A percentile compares a stretch with the other conserved stretches of the same genome.
Evolutionary conservation across 2,329 filamentous ascomycete species (phyloP).

Genomic region (Macrophomina pseudophaseolina): DNA sequence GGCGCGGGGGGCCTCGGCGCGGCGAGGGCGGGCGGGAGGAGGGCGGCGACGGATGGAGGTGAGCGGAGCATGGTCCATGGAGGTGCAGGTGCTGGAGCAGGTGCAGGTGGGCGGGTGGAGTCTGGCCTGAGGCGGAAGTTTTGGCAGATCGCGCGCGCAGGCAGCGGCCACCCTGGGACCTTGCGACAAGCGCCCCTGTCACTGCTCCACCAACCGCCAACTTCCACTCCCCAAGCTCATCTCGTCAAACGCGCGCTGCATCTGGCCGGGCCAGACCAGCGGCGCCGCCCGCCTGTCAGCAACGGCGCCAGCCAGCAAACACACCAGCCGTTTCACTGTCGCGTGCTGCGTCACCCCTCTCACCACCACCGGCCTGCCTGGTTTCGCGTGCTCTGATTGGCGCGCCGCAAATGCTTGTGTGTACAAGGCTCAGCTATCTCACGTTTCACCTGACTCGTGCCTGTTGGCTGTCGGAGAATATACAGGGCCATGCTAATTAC

Average conservation of each 20-base stretch:
- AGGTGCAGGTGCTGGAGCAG: neutral
- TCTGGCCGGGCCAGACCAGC: neutral
- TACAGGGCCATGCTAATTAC: constrained; percentile 1
- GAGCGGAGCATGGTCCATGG: neutral
- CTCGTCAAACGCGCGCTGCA: neutral
- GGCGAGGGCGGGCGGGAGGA: neutral
- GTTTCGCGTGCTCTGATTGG: constrained; percentile 6
- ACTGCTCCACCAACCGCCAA: neutral
- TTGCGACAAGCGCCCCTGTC: constrained; percentile 1
- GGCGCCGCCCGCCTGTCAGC: neutral
- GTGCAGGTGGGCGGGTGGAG: neutral
- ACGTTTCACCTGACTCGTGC: constrained; percentile 17
- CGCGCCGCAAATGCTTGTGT: constrained; percentile 17
- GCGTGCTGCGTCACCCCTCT: constrained; percentile 6
- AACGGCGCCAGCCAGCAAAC: constrained; percentile 31
- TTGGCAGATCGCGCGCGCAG: constrained; percentile 11
- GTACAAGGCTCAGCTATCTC: constrained; percentile 1
- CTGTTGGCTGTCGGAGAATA: constrained; percentile 2
- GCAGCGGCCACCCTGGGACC: constrained; percentile 2
- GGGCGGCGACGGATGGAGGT: neutral
- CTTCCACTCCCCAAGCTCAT: constrained; percentile 2
- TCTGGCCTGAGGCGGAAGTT: neutral
- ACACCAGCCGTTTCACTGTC: constrained; percentile 23
- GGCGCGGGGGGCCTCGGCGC: constrained; percentile 1
- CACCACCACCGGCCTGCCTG: constrained; percentile 4